Conservation (phyloP, 768 basidiomycete genomes). For the Termitomyces sp. region DNA sequence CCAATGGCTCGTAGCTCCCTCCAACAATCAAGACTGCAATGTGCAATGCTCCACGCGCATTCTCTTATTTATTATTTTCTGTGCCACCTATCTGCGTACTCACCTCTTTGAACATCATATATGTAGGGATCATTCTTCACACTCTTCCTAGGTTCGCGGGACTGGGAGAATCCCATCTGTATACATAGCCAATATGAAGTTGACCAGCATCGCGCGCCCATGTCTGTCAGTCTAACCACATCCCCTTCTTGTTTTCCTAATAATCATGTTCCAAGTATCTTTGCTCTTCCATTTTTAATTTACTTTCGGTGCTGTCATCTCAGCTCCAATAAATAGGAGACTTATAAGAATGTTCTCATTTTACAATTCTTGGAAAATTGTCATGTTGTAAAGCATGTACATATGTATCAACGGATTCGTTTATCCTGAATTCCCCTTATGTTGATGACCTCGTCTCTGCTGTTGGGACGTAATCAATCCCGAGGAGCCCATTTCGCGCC, state of each 20-base stretch:
- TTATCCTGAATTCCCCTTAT: too few relatives aligned
- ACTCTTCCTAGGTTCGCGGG: background rate
- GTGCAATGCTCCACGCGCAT: too few relatives aligned
- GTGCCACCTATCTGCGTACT: background rate
- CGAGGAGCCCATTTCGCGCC: slow-evolving; percentile 60
- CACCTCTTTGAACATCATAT: background rate
- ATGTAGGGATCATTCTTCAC: background rate
- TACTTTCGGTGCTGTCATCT: background rate
- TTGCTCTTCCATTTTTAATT: background rate
- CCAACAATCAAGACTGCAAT: too few relatives aligned
- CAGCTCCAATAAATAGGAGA: background rate
- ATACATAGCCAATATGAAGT: too few relatives aligned
- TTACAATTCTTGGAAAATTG: background rate
- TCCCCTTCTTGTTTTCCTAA: too few relatives aligned
- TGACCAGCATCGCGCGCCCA: too few relatives aligned
- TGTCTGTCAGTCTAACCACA: too few relatives aligned
- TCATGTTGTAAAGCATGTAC: background rate
- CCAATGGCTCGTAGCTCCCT: too few relatives aligned
- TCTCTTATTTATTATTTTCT: background rate
- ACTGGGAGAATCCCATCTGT: background rate
- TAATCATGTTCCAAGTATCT: too few relatives aligned
- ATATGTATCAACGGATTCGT: background rate
- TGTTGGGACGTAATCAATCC: slow-evolving; percentile 43
- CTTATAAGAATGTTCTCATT: background rate
- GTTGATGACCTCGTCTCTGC: background rate